Evolutionary conservation across 345 rosid genomes (phyloP).

Genomic region (Reutealis trisperma): DNA sequence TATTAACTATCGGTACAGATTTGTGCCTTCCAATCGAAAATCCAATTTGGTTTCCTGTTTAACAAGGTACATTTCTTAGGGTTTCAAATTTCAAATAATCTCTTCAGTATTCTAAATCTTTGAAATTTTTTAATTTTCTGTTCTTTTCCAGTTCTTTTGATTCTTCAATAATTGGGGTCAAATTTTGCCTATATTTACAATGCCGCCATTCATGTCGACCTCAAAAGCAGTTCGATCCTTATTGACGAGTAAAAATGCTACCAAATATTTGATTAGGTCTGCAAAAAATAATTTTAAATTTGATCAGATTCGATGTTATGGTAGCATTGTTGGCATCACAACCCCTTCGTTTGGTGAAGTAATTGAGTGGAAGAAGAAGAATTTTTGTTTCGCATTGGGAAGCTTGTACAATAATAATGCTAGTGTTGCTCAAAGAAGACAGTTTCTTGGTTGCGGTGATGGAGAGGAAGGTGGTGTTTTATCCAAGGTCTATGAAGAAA

Average conservation of each 20-base stretch:
- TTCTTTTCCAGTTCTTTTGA: not conserved
- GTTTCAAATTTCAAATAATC: constrained; percentile 7
- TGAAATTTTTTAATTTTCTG: not conserved
- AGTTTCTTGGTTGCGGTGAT: constrained; percentile 88
- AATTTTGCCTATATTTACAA: constrained; percentile 22
- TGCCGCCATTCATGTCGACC: constrained; percentile 62
- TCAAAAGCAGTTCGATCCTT: constrained; percentile 47
- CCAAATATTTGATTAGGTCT: constrained; percentile 31
- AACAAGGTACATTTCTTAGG: not conserved
- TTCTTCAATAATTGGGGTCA: constrained; percentile 5
- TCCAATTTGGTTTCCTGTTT: not conserved
- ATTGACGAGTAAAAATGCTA: constrained; percentile 38
- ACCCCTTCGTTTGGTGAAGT: constrained; percentile 24
- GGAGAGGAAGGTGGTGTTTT: constrained; percentile 83
- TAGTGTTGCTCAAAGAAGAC: constrained; percentile 51
- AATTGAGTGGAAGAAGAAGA: constrained; percentile 18
- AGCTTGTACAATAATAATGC: constrained; percentile 7
- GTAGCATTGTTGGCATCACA: constrained; percentile 42
- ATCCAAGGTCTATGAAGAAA: constrained; percentile 84
- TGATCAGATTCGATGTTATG: constrained; percentile 43
- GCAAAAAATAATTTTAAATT: constrained; percentile 20
- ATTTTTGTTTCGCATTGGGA: constrained; percentile 20
- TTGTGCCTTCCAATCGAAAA: not conserved
- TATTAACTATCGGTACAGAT: not conserved
- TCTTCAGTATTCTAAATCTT: not conserved